Conservation (phyloP, 129 eudicot genomes). For the Centaurea solstitialis region DNA sequence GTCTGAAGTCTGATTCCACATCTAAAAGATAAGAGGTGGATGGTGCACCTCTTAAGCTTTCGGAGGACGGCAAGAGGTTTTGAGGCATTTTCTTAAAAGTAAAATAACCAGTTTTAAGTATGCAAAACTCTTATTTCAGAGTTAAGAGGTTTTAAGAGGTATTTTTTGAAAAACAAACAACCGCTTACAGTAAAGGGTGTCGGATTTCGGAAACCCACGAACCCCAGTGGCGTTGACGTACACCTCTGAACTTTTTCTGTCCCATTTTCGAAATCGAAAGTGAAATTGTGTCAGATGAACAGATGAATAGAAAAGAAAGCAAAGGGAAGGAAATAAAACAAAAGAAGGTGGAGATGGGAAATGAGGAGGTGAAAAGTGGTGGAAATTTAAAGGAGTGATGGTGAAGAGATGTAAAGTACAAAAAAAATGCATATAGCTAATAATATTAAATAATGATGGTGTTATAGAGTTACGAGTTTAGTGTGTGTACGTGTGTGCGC, state of each 20-base stretch:
- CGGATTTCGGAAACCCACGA: slow-evolving; percentile 99
- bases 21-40: no score
- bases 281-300: slow-evolving; percentile 20
- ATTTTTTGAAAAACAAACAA: no score
- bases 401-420: background rate
- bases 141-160: no score
- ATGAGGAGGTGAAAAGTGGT: slow-evolving; percentile 6
- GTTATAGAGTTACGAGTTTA: background rate
- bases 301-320: no score
- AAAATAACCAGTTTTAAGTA: no score
- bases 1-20: no score
- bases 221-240: slow-evolving; percentile 99
- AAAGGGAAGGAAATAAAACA: background rate
- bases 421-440: background rate
- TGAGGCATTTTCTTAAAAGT: no score
- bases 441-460: background rate
- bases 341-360: background rate
- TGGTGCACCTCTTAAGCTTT: no score
- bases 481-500: background rate
- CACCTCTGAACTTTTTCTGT: slow-evolving; percentile 91
- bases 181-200: slow-evolving; percentile 86
- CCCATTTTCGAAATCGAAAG: slow-evolving; percentile 18
- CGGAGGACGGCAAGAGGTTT: no score
- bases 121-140: no score
- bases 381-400: slow-evolving; percentile 26